Conservation (phyloP, 1,284 basidiomycete species). For the Inonotus obliquus region DNA sequence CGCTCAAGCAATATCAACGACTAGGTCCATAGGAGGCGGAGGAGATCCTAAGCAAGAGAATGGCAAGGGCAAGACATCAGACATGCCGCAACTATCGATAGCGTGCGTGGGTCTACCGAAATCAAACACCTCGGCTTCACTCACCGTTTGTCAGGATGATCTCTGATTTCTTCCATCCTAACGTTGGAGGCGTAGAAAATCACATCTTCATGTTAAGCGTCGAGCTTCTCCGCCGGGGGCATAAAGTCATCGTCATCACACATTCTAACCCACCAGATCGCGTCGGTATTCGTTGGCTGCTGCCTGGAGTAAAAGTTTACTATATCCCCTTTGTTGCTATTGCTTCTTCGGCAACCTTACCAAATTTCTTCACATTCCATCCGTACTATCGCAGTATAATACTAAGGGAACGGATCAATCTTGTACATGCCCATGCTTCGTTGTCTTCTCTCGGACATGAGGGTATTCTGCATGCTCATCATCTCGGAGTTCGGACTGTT, state of each 20-base stretch:
- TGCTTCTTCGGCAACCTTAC: conserved; percentile 87
- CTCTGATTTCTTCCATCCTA: conserved; percentile 95
- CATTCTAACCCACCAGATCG: conserved; percentile 86
- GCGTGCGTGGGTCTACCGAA: conserved; percentile 1
- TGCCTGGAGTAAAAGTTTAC: conserved; percentile 89
- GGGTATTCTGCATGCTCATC: conserved; percentile 83
- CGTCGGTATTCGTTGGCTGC: conserved; percentile 84
- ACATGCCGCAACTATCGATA: conserved; percentile 13
- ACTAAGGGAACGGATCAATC: conserved; percentile 79
- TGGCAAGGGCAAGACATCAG: background rate
- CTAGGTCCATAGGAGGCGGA: too few relatives aligned
- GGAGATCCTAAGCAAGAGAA: too few relatives aligned
- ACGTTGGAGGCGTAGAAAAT: conserved; percentile 94
- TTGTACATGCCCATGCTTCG: conserved; percentile 92
- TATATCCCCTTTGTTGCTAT: conserved; percentile 88
- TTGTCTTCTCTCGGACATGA: conserved; percentile 91
- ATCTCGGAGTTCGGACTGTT: conserved; percentile 81
- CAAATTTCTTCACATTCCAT: conserved; percentile 90
- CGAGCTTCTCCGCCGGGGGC: conserved; percentile 79
- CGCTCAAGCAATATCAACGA: too few relatives aligned
- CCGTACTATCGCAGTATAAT: conserved; percentile 90
- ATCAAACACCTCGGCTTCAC: background rate
- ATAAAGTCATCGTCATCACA: conserved; percentile 93
- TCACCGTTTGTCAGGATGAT: conserved; percentile 67
- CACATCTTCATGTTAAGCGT: conserved; percentile 92